These are phyloP conservation scores for Mycena pura DNA, from an alignment of 768 basidiomycete species.

Conservation along the genomic window DNA sequence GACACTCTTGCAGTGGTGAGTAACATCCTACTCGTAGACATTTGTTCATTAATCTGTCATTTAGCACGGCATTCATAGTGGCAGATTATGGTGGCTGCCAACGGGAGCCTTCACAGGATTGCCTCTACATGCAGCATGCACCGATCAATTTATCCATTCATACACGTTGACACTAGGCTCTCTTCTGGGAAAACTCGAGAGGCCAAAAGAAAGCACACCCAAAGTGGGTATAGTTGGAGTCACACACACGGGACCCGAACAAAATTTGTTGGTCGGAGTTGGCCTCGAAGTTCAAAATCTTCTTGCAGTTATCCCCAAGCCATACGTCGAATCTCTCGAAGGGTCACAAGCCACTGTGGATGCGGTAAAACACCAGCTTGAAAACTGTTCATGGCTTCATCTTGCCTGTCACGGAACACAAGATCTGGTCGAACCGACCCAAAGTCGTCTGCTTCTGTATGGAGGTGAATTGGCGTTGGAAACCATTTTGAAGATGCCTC, in stretches of 20 bases:
- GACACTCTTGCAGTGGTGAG: not conserved
- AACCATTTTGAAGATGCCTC: not conserved
- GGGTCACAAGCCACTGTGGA: not conserved
- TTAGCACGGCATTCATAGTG: too few relatives aligned
- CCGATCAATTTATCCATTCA: not conserved
- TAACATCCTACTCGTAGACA: too few relatives aligned
- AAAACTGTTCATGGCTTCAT: not conserved
- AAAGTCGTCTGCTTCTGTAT: not conserved
- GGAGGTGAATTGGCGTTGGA: not conserved
- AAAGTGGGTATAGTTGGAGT: not conserved
- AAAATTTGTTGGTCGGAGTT: not conserved
- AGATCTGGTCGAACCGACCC: not conserved
- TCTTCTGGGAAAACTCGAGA: not conserved
- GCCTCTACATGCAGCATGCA: not conserved
- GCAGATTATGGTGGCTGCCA: too few relatives aligned
- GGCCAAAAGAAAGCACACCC: not conserved
- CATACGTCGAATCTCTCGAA: not conserved
- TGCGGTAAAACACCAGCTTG: not conserved
- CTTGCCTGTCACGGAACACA: not conserved
- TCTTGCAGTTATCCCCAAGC: not conserved
- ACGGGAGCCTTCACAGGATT: not conserved
- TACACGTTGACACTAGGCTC: not conserved
- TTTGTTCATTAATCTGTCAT: too few relatives aligned
- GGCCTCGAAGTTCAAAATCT: not conserved
- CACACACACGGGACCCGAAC: not conserved